Evolutionary conservation across 441 rosid species (phyloP).

Genomic region (Arabidopsis hybrid): DNA sequence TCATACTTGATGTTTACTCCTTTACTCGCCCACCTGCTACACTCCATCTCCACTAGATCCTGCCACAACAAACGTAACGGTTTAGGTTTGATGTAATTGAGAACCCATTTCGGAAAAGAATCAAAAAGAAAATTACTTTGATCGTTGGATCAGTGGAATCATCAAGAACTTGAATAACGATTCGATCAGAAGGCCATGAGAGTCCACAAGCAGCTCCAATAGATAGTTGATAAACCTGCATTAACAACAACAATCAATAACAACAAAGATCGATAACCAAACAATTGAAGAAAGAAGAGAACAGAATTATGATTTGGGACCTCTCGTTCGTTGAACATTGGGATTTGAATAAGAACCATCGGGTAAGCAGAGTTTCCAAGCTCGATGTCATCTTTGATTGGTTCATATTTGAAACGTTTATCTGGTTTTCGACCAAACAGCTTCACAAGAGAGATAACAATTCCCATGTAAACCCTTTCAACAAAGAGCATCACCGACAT

Average conservation of each 20-base stretch:
- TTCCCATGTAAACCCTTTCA: constrained; percentile 86
- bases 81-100: background rate
- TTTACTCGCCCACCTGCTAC: constrained; percentile 94
- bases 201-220: constrained; percentile 98
- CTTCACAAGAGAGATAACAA: constrained; percentile 70
- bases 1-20: constrained; percentile 89
- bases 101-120: too few species aligned
- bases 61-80: constrained; percentile 32
- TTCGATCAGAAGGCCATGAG: constrained; percentile 90
- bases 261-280: background rate
- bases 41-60: constrained; percentile 87
- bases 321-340: constrained; percentile 96
- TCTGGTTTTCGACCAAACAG: constrained; percentile 82
- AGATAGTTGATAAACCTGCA: constrained; percentile 87
- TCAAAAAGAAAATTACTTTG: constrained; percentile 55
- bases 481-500: constrained; percentile 92
- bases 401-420: constrained; percentile 77
- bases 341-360: constrained; percentile 90
- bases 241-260: background rate
- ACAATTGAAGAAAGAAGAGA: background rate
- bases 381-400: constrained; percentile 82
- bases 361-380: constrained; percentile 83
- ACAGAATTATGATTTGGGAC: constrained; percentile 35
- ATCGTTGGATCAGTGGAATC: constrained; percentile 89
- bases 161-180: constrained; percentile 90